Evolutionary conservation across 345 rosid genomes (phyloP), one percentile per base, ranked within the genome.

Genomic region (Durio zibethinus): DNA sequence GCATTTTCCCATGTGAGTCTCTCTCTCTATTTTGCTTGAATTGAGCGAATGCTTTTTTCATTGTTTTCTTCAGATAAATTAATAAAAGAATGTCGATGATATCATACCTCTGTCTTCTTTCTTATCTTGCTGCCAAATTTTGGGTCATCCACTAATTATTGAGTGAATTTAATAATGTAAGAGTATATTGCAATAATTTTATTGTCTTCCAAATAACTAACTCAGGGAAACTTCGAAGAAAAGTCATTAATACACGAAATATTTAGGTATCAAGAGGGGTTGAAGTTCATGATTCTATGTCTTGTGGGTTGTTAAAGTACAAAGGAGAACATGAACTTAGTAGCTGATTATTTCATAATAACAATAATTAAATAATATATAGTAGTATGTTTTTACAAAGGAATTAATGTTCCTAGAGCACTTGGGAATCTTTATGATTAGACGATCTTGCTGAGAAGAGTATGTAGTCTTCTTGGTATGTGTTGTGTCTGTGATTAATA

Each of bases 401-500:
- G 85, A 81, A 81, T 85, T 83, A 76, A 80, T 87, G 90, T 82
- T 84, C 77, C 76, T 78, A 65, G 75, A 72, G 69, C n/a, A n/a
- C 73, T 77, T 84, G 20, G 75, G 84, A 83, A 82, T 84, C 77
- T 83, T 77, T 4, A 74, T 57, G 31, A 25, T 4, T 47, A 62
- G 16, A 45, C 16, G 42, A 71, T 4, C 29, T 18, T 29, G 16
- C 29, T 31, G 59, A 71, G 76, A 72, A 73, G 78, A 68, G 10
- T 38, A 38, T 25, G 65, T 42, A 75, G 87, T 67, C 33, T 80
- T 80, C 82, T 78, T 79, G 81, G 86, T 86, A 81, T 86, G 82
- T 86, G 85, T 53, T 81, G 79, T 90, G 95, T 88, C 89, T 80
- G 81, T 72, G 74, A 86, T 81, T 71, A 84, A 80, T 81, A 80